phyloP scores from a whole-genome alignment of 2,329 filamentous ascomycete genomes.

The Didymella exigua region DNA sequence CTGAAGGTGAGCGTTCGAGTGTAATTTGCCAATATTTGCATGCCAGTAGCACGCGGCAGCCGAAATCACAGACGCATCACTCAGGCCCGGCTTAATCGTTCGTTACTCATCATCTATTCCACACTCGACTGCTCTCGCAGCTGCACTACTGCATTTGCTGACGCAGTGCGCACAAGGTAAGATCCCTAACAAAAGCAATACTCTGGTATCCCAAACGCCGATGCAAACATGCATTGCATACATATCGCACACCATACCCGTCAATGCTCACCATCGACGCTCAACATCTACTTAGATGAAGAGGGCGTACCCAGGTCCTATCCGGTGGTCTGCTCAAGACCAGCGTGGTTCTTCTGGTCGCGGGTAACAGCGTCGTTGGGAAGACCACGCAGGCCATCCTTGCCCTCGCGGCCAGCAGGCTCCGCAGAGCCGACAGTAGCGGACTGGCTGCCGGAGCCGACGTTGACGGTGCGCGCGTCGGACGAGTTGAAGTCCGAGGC shows the following conservation, averaged over 20 bases:
- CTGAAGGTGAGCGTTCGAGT: no score
- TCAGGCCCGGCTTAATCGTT: not conserved
- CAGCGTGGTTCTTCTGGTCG: constrained; percentile 52
- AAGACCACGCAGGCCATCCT: constrained; percentile 61
- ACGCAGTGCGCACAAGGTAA: constrained; percentile 1
- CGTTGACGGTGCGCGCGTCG: constrained; percentile 71
- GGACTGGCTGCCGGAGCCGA: constrained; percentile 64
- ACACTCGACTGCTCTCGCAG: constrained; percentile 20
- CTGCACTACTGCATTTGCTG: constrained; percentile 12
- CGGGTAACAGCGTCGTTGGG: constrained; percentile 65
- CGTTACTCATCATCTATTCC: constrained; percentile 15
- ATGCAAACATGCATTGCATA: constrained; percentile 14
- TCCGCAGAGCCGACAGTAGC: constrained; percentile 57
- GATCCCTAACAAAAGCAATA: not conserved
- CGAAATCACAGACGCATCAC: not conserved
- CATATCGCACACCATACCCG: not conserved
- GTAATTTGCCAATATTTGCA: not conserved
- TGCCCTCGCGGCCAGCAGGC: constrained; percentile 65
- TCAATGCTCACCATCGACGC: not conserved
- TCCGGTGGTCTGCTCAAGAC: constrained; percentile 49
- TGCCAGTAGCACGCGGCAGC: no score
- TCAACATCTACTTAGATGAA: constrained; percentile 2
- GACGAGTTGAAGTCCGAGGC: constrained; percentile 79
- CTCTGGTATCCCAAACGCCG: constrained; percentile 15
- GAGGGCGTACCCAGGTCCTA: constrained; percentile 11